Percentiles rank a stretch among this genome's conserved stretches.
These are phyloP conservation scores for Hordeum vulgare DNA, from an alignment of 176 grass and related monocot genomes.

Conservation along the genomic window DNA sequence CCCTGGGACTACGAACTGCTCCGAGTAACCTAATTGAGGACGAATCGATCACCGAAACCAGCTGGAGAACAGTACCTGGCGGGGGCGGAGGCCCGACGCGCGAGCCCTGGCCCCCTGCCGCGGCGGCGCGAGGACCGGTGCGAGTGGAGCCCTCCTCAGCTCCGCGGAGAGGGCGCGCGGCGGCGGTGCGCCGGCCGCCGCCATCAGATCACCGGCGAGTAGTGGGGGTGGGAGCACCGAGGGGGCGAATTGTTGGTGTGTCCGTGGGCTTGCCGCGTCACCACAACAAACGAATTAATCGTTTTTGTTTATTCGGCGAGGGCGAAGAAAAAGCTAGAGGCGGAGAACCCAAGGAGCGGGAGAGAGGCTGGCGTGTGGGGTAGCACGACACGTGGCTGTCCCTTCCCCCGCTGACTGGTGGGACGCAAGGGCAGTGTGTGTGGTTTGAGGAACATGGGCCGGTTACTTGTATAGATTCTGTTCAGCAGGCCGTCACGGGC, in stretches of 20 bases:
- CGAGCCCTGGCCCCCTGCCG: conserved; percentile 14
- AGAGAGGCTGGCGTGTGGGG: conserved; percentile 13
- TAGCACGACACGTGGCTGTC: rapidly evolving
- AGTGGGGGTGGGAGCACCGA: not conserved
- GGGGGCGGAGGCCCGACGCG: not conserved
- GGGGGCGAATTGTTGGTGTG: not conserved
- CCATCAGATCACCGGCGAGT: conserved; percentile 56
- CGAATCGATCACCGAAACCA: not conserved
- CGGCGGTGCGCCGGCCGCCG: conserved; percentile 10
- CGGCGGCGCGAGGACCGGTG: not conserved
- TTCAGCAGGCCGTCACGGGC: not conserved
- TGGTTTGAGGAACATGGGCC: not conserved
- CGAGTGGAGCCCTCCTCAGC: not conserved
- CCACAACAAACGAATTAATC: not conserved
- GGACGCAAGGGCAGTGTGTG: not conserved
- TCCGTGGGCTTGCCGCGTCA: conserved; percentile 11
- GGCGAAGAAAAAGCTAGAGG: not conserved
- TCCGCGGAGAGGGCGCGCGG: not conserved
- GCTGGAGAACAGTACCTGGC: conserved; percentile 17
- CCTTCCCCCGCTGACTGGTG: not conserved
- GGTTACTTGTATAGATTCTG: not conserved
- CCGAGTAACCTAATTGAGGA: not conserved
- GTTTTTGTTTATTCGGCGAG: not conserved
- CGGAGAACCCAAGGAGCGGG: conserved; percentile 36
- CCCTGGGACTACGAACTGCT: not conserved